These are phyloP conservation scores for Steccherinum ochraceum DNA, from an alignment of 768 basidiomycete species.

Conservation along the genomic window DNA sequence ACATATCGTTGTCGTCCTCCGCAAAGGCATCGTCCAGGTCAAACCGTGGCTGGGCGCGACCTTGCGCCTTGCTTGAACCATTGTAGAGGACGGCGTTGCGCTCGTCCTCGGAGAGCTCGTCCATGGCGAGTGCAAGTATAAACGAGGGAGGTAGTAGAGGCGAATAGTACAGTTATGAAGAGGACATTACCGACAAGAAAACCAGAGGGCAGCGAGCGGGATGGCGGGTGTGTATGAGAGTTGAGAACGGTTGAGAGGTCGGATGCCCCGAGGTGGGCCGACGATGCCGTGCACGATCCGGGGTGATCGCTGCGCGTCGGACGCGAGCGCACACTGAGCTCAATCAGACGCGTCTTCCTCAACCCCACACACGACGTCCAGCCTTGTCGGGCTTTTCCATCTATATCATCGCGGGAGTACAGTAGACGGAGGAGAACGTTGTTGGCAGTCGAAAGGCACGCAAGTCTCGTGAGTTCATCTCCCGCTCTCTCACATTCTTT, in stretches of 20 bases:
- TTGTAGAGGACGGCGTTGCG: not conserved
- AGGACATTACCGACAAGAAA: not conserved
- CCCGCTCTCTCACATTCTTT: not conserved
- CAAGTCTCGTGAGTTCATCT: not conserved
- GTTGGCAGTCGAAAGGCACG: not conserved
- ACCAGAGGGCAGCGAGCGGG: no score
- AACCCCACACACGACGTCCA: not conserved
- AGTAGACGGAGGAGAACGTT: no score
- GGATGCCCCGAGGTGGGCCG: not conserved
- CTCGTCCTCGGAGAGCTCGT: conserved; percentile 10
- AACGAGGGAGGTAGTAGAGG: not conserved
- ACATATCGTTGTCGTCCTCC: conserved; percentile 45
- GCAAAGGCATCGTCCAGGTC: conserved; percentile 62
- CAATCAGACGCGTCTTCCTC: not conserved
- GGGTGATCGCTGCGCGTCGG: not conserved
- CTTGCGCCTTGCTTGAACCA: not conserved
- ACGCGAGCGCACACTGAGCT: not conserved
- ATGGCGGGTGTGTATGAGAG: no score
- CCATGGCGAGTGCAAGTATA: conserved; percentile 1
- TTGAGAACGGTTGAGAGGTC: no score
- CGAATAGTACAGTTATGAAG: not conserved
- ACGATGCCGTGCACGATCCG: not conserved
- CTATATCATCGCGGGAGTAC: no score
- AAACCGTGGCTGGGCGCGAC: conserved; percentile 2
- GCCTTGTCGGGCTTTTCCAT: no score